phyloP scores from a whole-genome alignment of 2,329 filamentous ascomycete genomes.

The Atkinsonella hypoxylon region DNA sequence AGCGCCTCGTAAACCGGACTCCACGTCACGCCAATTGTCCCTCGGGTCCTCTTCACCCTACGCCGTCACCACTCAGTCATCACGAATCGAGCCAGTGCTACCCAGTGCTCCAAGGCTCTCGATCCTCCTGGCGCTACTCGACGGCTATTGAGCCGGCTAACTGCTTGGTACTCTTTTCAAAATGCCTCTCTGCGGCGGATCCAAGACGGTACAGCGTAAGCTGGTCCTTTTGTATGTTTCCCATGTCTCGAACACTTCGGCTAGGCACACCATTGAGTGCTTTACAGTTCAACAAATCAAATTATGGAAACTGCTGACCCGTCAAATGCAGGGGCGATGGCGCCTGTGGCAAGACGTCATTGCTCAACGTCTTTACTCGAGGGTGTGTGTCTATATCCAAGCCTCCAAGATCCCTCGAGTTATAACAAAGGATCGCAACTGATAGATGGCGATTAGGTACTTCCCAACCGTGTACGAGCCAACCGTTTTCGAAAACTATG shows the following conservation, averaged over 20 bases:
- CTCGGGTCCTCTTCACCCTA: background rate
- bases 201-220: constrained; percentile 88
- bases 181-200: constrained; percentile 47
- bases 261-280: background rate
- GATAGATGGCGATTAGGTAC: constrained; percentile 45
- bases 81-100: background rate
- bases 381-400: constrained; percentile 45
- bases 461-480: constrained; percentile 98
- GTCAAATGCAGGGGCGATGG: constrained; percentile 62
- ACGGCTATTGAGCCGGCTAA: background rate
- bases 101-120: background rate
- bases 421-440: background rate
- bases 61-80: background rate
- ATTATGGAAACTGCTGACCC: background rate
- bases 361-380: constrained; percentile 97
- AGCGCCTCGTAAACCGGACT: background rate
- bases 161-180: background rate
- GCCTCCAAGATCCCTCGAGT: background rate
- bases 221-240: constrained; percentile 68
- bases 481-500: constrained; percentile 98
- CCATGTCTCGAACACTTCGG: background rate
- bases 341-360: constrained; percentile 91
- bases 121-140: background rate
- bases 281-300: background rate
- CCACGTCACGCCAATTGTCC: background rate